These are phyloP conservation scores for Arctostaphylos glauca DNA, from an alignment of 148 eudicot species.

Conservation along the genomic window DNA sequence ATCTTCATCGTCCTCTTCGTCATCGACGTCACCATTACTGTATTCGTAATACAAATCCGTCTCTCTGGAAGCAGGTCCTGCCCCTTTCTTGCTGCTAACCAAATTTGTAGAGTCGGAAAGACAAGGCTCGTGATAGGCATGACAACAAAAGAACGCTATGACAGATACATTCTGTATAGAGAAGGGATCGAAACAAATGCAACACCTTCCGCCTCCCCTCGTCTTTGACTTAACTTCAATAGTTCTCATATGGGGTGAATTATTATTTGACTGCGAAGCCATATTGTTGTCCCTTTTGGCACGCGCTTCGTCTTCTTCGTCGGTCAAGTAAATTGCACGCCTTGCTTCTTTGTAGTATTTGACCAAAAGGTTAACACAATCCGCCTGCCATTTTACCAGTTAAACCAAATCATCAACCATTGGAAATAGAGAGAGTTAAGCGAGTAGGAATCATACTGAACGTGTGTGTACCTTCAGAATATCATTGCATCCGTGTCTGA, in stretches of 20 bases:
- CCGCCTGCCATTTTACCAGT: constrained; percentile 55
- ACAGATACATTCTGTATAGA: constrained; percentile 72
- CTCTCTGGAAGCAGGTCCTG: constrained; percentile 27
- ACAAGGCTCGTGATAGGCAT: constrained; percentile 81
- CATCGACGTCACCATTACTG: constrained; percentile 43
- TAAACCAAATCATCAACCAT: not conserved
- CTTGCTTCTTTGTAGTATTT: constrained; percentile 93
- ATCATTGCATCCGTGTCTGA: constrained; percentile 92
- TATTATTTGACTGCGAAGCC: constrained; percentile 31
- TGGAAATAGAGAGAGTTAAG: not conserved
- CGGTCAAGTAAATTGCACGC: constrained; percentile 66
- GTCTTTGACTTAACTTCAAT: constrained; percentile 78
- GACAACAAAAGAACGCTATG: constrained; percentile 84
- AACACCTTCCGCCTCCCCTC: constrained; percentile 74
- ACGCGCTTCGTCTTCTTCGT: constrained; percentile 72
- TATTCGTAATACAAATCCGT: constrained; percentile 35
- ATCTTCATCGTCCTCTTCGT: constrained; percentile 46
- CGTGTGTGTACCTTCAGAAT: constrained; percentile 65
- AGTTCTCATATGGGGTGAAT: constrained; percentile 48
- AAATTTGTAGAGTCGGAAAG: constrained; percentile 67
- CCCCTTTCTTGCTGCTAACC: constrained; percentile 40
- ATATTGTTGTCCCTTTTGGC: constrained; percentile 57
- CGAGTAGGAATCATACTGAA: constrained; percentile 4
- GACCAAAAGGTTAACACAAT: constrained; percentile 69
- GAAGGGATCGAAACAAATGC: constrained; percentile 92